A percentile compares a stretch with the other conserved stretches of the same genome.
Conservation (phyloP, 148 eudicot genomes). For the Vaccinium corymbosum region DNA sequence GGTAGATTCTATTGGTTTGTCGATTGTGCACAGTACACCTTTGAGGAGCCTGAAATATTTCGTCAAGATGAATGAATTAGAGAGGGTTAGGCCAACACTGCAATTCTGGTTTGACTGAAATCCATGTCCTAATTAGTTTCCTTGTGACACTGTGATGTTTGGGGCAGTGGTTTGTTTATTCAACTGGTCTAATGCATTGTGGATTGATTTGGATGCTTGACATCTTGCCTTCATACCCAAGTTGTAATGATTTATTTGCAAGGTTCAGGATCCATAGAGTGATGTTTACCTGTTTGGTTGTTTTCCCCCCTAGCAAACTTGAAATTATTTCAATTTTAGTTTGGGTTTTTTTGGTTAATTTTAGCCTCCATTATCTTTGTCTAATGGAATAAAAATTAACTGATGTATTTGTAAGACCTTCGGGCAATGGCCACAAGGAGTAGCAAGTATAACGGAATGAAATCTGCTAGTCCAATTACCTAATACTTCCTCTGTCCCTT, state of each 20-base stretch:
- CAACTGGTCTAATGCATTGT: conserved; percentile 3
- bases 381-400: not conserved
- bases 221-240: not conserved
- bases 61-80: not conserved
- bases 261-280: not conserved
- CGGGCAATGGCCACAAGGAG: not conserved
- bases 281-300: not conserved
- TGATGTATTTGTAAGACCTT: not conserved
- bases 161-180: not conserved
- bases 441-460: not conserved
- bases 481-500: not conserved
- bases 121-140: not conserved
- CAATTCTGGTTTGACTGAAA: not conserved
- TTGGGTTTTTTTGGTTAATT: not conserved
- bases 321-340: not conserved
- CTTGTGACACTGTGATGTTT: not conserved
- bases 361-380: not conserved
- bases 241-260: not conserved
- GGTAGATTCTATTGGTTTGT: not conserved
- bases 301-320: not conserved
- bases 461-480: not conserved
- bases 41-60: not conserved
- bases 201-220: not conserved
- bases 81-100: not conserved
- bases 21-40: not conserved